A percentile compares a stretch with the other conserved stretches of the same genome.
phyloP scores from a whole-genome alignment of 2,329 filamentous ascomycete genomes.

The Ceratocystis eucalypticola region DNA sequence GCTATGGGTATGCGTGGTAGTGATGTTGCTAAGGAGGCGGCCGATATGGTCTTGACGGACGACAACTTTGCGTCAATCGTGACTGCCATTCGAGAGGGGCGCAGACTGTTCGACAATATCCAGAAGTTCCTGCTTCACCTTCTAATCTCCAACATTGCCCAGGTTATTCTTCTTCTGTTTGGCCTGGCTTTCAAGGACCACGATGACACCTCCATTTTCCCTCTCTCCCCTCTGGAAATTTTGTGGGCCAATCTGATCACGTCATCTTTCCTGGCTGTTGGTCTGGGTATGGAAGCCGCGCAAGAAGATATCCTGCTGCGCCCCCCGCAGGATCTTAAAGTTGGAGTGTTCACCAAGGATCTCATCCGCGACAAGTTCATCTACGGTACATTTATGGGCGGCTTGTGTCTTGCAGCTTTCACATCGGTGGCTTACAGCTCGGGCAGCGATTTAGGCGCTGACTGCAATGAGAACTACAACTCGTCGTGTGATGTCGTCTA shows the following conservation, averaged over 20 bases:
- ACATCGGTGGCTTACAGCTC: slow-evolving; percentile 43
- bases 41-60: slow-evolving; percentile 77
- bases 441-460: slow-evolving; percentile 35
- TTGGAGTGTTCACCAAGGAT: slow-evolving; percentile 50
- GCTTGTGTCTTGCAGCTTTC: slow-evolving; percentile 48
- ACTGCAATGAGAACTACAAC: slow-evolving; percentile 44
- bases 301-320: slow-evolving; percentile 54
- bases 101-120: slow-evolving; percentile 58
- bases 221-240: slow-evolving; percentile 58
- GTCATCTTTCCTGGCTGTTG: slow-evolving; percentile 56
- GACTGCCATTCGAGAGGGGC: slow-evolving; percentile 57
- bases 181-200: slow-evolving; percentile 55
- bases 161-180: slow-evolving; percentile 54
- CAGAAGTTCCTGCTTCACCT: slow-evolving; percentile 57
- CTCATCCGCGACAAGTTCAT: slow-evolving; percentile 53
- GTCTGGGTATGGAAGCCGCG: slow-evolving; percentile 56
- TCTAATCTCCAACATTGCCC: slow-evolving; percentile 55
- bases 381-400: slow-evolving; percentile 51
- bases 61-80: slow-evolving; percentile 78
- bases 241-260: slow-evolving; percentile 67
- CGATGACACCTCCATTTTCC: slow-evolving; percentile 48
- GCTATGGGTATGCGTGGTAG: slow-evolving; percentile 60
- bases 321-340: slow-evolving; percentile 46
- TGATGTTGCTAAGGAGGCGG: slow-evolving; percentile 66
- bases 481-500: slow-evolving; percentile 43